Evolutionary conservation across 108 stramenopile species (phyloP), one percentile per base, ranked within the genome.

Genomic region (Stephanodiscus minutulus): DNA sequence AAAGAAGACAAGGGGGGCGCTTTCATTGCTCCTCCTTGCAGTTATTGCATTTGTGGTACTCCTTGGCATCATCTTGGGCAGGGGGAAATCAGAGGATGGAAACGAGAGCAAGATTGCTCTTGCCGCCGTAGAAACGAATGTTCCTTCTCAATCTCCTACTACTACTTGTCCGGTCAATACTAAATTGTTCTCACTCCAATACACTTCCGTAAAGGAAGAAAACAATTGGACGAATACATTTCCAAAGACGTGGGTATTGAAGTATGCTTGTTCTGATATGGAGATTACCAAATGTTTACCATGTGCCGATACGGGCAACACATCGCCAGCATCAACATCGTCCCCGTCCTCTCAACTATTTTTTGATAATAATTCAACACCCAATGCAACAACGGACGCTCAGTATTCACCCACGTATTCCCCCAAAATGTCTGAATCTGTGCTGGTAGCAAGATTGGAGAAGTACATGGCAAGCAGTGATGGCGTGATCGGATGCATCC

Each of bases 191-290:
- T 53, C 52, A 24, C 24, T 53, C 24, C 2, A 53, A 5, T 25
- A 53, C 25, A 25, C 52, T 11, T 15, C 22, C 25, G 22, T 53
- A 22, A 24, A 53, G 25, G 52, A 53, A 24, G 52, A 53, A 12
- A 12, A 5, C 52, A 1, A 0, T 27, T 24, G 22, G 22, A 25
- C 8, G 2, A 25, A 64, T 46, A 8, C 8, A 24, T 64, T 24
- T 25, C 41, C 21, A 64, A 46, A 29, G n/a, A 61, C 68, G 43
- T 78, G 77, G 77, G 36, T 21, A 25, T 37, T 78, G 8, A 56
- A 50, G 25, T 64, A 78, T 21, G 55, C 70, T 50, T 78, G 77
- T 31, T 66, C 70, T 31, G 77, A 48, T n/a, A 37, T 60, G 7
- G 64, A 70, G 15, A 61, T 78, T 41, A 27, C 36, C 10, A 61